Base-by-base conservation (phyloP, 176 grass and related monocot species). In the Cymbopogon citratus region DNA sequence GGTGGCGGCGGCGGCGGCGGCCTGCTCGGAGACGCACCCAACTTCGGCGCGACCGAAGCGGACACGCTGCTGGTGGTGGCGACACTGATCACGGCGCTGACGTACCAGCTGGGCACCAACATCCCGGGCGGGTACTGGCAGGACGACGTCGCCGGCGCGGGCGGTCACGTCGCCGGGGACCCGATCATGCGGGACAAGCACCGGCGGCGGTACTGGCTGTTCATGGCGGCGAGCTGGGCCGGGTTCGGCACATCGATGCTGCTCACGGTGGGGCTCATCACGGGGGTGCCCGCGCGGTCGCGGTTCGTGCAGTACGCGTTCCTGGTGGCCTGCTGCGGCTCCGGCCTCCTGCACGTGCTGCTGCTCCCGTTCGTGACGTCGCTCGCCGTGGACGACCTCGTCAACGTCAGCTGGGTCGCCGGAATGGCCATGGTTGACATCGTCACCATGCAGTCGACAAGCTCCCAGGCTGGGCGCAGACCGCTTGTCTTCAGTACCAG, bases 181-280 rank as follows among this genome's bases (percentile, higher is more conserved):
- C 82, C 82, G 8, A 85, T 85, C 60, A 85, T 85, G 82, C 82
- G 82, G 18, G 63, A 76, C 45, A 69, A 77, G 82, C 73, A 77
- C 45, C 43, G 63, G 62, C 6, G 15, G 73, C 43, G 73, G 63
- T 85, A 85, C 63, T 77, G 73, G 73, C 83, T 85, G 29, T 85
- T 78, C 74, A 85, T 85, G 74, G n/a, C 34, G 36, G 83, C 34
- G 62, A 85, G 83, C 73, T 85, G 65, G 65, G 51, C 27, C 0
- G 64, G 51, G n/a, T 85, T 85, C 74, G 83, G 74, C 65, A 33
- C 48, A 12, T 85, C 83, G 5, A 85, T 85, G 74, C 48, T 78
- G 16, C 64, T 78, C 64, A 62, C 74, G 2, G 25, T 85, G 63
- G 74, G 24, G 21, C 38, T 85, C 36, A 65, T 85, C 12, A 78